phyloP scores from a whole-genome alignment of 2,329 filamentous ascomycete species.

The Talaromyces pinophilus region DNA sequence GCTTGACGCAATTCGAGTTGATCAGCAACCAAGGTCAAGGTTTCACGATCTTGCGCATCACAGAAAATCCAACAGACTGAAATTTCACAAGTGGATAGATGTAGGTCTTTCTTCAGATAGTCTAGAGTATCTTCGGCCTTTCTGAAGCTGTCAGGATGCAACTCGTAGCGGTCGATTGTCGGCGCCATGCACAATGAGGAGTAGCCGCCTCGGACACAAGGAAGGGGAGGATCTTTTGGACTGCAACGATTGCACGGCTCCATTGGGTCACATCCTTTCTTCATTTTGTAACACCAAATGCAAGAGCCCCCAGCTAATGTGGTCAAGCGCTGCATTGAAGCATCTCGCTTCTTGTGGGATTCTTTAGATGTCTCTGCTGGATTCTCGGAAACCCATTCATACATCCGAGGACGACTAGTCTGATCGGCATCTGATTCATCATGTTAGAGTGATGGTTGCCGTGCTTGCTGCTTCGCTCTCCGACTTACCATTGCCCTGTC shows the following conservation, averaged over 20 bases:
- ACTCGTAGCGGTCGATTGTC: neutral
- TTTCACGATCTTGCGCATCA: neutral
- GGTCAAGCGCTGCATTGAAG: slow-evolving; percentile 19
- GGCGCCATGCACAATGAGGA: slow-evolving; percentile 25
- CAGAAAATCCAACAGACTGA: neutral
- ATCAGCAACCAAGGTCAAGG: neutral
- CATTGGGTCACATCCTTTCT: slow-evolving; percentile 30
- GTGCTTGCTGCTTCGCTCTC: neutral
- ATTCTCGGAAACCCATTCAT: neutral
- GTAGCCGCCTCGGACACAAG: slow-evolving; percentile 29
- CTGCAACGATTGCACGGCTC: slow-evolving; percentile 29
- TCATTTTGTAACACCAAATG: slow-evolving; percentile 32
- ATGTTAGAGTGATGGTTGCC: neutral
- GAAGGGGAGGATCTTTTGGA: slow-evolving; percentile 2
- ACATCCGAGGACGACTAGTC: neutral
- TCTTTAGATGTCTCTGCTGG: slow-evolving; percentile 15
- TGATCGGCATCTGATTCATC: neutral
- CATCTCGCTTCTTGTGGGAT: slow-evolving; percentile 20
- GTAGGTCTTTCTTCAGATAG: neutral
- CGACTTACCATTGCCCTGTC: neutral
- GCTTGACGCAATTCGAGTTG: slow-evolving; percentile 3
- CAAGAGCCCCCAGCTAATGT: slow-evolving; percentile 34
- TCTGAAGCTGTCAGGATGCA: neutral
- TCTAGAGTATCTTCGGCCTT: neutral
- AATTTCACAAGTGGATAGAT: neutral